These are phyloP conservation scores for Asterophora parasitica DNA, from an alignment of 768 basidiomycete genomes.

Conservation along the genomic window DNA sequence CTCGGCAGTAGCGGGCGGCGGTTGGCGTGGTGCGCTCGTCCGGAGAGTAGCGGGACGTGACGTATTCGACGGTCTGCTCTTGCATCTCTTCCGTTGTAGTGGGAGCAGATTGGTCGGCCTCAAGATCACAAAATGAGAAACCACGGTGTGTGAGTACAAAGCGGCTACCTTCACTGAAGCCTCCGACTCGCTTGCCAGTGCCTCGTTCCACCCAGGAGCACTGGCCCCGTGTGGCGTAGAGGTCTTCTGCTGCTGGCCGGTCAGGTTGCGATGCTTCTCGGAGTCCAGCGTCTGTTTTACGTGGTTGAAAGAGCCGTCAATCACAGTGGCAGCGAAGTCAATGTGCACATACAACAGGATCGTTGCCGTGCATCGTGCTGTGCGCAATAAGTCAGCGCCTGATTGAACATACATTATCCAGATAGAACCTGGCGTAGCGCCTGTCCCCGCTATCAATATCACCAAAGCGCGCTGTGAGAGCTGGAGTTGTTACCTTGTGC, in stretches of 20 bases:
- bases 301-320: background rate
- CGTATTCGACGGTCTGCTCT: constrained; percentile 36
- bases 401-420: background rate
- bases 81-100: constrained; percentile 31
- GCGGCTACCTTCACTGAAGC: constrained; percentile 53
- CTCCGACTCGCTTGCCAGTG: constrained; percentile 59
- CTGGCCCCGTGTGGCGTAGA: constrained; percentile 41
- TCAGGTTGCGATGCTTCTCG: constrained; percentile 50
- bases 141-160: too few species aligned
- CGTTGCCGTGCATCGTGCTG: constrained; percentile 58
- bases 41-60: constrained; percentile 33
- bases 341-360: constrained; percentile 38
- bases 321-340: background rate
- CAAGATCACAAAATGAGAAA: background rate
- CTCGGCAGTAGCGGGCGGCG: constrained; percentile 32
- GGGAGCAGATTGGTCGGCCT: constrained; percentile 37
- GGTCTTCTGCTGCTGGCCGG: constrained; percentile 38
- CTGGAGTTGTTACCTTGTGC: constrained; percentile 19
- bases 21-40: constrained; percentile 30
- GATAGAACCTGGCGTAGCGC: constrained; percentile 18
- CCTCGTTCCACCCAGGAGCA: constrained; percentile 73
- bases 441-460: constrained; percentile 12
- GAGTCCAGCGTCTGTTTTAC: constrained; percentile 38
- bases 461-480: background rate
- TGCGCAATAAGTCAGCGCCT: constrained; percentile 11